Evolutionary conservation across 2,329 filamentous ascomycete species (phyloP).

Genomic region (Colletotrichum godetiae): DNA sequence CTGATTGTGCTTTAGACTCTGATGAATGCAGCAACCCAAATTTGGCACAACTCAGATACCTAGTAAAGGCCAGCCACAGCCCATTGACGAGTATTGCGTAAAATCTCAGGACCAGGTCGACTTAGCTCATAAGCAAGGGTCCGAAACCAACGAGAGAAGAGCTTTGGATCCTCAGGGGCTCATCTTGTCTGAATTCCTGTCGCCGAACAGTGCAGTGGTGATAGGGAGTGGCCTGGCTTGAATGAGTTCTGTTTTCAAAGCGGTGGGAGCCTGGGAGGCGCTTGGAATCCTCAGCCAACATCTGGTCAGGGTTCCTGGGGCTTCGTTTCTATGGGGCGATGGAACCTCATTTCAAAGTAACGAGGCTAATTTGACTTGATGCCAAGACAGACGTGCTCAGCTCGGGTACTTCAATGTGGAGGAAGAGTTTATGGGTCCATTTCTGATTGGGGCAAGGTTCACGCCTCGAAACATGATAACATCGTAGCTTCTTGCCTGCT

Average conservation of each 20-base stretch:
- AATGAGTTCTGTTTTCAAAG: too few species aligned
- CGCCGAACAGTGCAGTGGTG: not conserved
- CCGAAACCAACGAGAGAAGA: not conserved
- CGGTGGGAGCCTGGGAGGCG: too few species aligned
- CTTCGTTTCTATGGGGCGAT: not conserved
- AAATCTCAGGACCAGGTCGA: not conserved
- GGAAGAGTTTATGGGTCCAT: not conserved
- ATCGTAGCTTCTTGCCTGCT: not conserved
- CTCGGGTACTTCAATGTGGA: not conserved
- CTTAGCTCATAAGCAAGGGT: not conserved
- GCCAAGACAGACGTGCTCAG: not conserved
- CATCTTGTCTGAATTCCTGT: too few species aligned
- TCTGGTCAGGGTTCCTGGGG: not conserved
- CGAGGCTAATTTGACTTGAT: not conserved
- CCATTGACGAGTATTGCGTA: not conserved
- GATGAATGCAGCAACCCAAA: not conserved
- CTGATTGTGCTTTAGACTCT: not conserved
- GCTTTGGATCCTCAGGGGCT: not conserved
- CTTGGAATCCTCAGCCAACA: not conserved
- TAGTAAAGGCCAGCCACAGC: not conserved
- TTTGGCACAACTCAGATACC: not conserved
- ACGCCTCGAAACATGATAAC: not conserved
- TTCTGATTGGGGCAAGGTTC: not conserved
- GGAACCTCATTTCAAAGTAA: not conserved
- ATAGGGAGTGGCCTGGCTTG: not conserved